phyloP scores from a whole-genome alignment of 164 flowering plant species.

The Stephania cephalantha region DNA sequence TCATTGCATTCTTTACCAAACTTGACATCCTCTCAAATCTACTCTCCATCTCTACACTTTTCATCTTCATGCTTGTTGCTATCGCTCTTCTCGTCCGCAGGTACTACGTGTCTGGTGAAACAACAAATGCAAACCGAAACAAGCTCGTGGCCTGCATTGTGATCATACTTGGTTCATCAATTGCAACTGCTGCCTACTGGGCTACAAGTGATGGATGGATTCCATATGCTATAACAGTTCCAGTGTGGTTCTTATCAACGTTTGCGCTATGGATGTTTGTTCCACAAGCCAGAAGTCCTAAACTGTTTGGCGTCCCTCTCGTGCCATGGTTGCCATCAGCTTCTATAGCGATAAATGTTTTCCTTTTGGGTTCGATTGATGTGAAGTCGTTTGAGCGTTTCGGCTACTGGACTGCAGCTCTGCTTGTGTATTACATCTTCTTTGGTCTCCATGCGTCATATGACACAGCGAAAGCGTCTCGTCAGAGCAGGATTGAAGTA shows the following conservation, averaged over 20 bases:
- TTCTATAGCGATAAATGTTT: constrained; percentile 44
- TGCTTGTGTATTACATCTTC: constrained; percentile 42
- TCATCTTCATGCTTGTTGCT: constrained; percentile 64
- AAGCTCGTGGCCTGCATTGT: constrained; percentile 32
- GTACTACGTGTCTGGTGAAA: constrained; percentile 48
- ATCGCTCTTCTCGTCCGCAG: constrained; percentile 57
- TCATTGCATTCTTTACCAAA: constrained; percentile 54
- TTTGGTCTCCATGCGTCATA: constrained; percentile 49
- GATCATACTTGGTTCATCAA: constrained; percentile 41
- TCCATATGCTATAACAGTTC: constrained; percentile 28
- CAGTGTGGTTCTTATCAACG: constrained; percentile 46
- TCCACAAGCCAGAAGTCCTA: constrained; percentile 41
- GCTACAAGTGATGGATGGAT: constrained; percentile 34
- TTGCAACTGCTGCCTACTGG: constrained; percentile 43
- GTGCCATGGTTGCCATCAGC: constrained; percentile 64
- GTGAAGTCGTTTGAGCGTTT: constrained; percentile 36
- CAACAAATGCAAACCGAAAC: constrained; percentile 24
- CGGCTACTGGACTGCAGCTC: constrained; percentile 32
- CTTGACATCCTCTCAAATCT: constrained; percentile 48
- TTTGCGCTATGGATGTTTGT: constrained; percentile 26
- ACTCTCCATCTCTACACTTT: constrained; percentile 61
- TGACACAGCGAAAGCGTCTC: constrained; percentile 32
- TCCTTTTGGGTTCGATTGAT: constrained; percentile 53
- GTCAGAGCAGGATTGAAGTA: neutral
- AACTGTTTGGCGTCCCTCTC: constrained; percentile 46